Evolutionary conservation across 768 basidiomycete species (phyloP), one percentile per base, ranked within the genome.

Genomic region (Neoboletus brunneissimus): DNA sequence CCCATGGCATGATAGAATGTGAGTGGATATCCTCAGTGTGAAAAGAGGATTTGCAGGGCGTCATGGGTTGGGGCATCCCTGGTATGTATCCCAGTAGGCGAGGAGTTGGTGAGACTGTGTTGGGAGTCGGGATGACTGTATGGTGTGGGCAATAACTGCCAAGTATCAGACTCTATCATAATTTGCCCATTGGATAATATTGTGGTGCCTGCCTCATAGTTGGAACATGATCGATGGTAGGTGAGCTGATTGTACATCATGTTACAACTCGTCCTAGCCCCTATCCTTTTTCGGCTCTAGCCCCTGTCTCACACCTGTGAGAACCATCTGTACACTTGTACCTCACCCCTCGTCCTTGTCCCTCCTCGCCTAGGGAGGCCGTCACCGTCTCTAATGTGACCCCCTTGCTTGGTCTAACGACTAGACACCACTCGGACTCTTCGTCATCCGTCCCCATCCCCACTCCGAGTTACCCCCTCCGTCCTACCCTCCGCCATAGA

Each of bases 51-150:
- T 90, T 88, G 54, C 84, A 86, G 18, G 91, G 91, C 7, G 91
- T 93, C 88, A 93, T 91, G 18, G 91, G 91, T 41, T 91, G 78
- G 23, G 89, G 88, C 91, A 94, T 94, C 12, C 91, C 91, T 23
- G 91, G 91, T 54, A 91, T 85, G 71, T 94, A 94, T 15, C 91
- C 91, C 53, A 91, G 91, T 22, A 90, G 66, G 40, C 82, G 78
- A 42, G 81, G 78, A 0, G 73, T 72, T 32, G 81, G 80, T 31
- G 81, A 81, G n/a, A 72, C 70, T 15, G 76, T 73, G 4, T n/a
- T n/a, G n/a, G n/a, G n/a, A n/a, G n/a, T 76, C 82, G 43, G 82
- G 81, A 45, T 83, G 73, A 57, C 73, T 71, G 45, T 72, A 76
- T 27, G 86, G 85, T 25, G 85, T 75, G 42, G 87, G 87, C 3